Evolutionary conservation across 306 rosid genomes (phyloP).

Genomic region (Rubus idaeus): DNA sequence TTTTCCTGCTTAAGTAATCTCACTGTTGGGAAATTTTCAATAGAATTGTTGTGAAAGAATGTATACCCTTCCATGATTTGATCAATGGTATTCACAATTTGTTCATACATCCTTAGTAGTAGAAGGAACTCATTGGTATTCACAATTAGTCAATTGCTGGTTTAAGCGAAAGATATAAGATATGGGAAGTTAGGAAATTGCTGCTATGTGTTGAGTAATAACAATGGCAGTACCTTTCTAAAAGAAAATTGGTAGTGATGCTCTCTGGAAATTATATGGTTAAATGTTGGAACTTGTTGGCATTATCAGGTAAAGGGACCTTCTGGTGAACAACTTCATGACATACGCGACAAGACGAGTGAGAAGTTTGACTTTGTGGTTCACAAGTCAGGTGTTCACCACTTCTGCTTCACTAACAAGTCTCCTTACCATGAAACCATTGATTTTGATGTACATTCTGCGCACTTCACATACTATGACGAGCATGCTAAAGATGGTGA

Average conservation of each 20-base stretch:
- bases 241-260: background rate
- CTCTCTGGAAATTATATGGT: background rate
- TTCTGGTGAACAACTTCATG: slow-evolving; percentile 68
- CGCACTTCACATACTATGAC: slow-evolving; percentile 68
- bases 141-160: background rate
- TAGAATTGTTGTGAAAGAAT: background rate
- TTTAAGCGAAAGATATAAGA: background rate
- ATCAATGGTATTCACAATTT: background rate
- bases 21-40: background rate
- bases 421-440: slow-evolving; percentile 78
- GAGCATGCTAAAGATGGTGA: slow-evolving; percentile 97
- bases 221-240: background rate
- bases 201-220: background rate
- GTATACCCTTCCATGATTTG: background rate
- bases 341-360: slow-evolving; percentile 56
- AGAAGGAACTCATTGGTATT: background rate
- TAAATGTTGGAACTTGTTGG: slow-evolving; percentile 1
- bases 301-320: slow-evolving; percentile 80
- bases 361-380: slow-evolving; percentile 60
- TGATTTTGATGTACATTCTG: slow-evolving; percentile 80
- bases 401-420: slow-evolving; percentile 71
- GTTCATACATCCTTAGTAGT: background rate
- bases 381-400: slow-evolving; percentile 58
- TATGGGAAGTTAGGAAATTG: background rate
- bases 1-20: background rate